Evolutionary conservation across 176 grass and related monocot species (phyloP), one percentile per base, ranked within the genome.

Genomic region (Puya raimondii): DNA sequence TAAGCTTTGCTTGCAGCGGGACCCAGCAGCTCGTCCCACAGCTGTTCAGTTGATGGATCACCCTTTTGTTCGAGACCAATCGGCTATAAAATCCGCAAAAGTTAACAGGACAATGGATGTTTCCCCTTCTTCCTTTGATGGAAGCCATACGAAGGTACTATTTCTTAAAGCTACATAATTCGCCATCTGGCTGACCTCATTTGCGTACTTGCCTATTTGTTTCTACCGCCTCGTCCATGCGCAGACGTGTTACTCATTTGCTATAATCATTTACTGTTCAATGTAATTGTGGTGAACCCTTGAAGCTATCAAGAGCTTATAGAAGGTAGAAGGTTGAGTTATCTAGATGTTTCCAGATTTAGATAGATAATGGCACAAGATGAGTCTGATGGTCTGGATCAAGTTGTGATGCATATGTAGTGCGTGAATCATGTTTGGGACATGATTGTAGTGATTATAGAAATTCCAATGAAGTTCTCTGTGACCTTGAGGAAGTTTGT

Each of bases 51-150:
- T 94, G 70, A 84, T 99, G 82, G 85, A 91, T 78, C 95, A 99
- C 26, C 85, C 87, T 69, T 93, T 97, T 88, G 93, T 97, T 82
- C 86, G 74, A 64, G 93, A 90, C 66, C 89, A 81, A 83, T 72
- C 81, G 33, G 68, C 72, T 23, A 76, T 80, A 53, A 82, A 70
- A 88, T 72, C 63, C 78, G 78, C 75, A 66, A 97, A 84, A 63
- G 65, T 71, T 54, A 71, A 74, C 79, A 58, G 52, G 80, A 25
- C 79, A 23, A 81, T 74, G 51, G 74, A 84, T 71, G 16, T 73
- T 68, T 72, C 75, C 29, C 49, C 75, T 50, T 68, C 66, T 18
- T 23, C 20, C 53, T 56, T 52, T n/a, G 53, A 82, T 65, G 68
- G 83, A 23, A 90, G 51, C 68, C 77, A 68, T 47, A 49, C 10